phyloP scores from a whole-genome alignment of 768 basidiomycete species.

The Kwoniella bestiolae region DNA sequence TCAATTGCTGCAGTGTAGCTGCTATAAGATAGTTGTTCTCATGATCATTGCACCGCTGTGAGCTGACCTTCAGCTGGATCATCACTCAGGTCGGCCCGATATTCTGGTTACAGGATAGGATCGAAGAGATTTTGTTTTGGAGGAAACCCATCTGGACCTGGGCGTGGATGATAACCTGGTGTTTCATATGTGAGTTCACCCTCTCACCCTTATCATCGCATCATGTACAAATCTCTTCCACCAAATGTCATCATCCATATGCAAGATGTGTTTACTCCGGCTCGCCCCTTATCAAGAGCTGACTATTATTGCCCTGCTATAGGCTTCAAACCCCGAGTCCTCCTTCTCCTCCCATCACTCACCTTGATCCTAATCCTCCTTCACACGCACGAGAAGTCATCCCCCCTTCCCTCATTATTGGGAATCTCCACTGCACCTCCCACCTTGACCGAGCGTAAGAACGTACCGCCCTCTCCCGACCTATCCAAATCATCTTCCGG shows the following conservation, averaged over 20 bases:
- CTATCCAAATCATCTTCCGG: constrained; percentile 55
- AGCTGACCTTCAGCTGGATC: no score
- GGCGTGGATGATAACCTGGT: constrained; percentile 76
- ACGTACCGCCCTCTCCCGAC: constrained; percentile 30
- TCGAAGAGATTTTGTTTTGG: constrained; percentile 86
- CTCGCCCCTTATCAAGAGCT: no score
- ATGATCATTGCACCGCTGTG: no score
- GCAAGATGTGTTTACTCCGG: no score
- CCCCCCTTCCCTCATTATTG: constrained; percentile 41
- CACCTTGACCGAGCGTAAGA: constrained; percentile 25
- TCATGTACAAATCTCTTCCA: no score
- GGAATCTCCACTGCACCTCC: constrained; percentile 25
- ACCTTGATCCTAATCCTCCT: constrained; percentile 70
- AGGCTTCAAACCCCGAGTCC: constrained; percentile 78
- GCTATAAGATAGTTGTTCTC: no score
- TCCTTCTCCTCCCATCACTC: constrained; percentile 72
- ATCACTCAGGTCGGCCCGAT: constrained; percentile 65
- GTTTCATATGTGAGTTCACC: constrained; percentile 73
- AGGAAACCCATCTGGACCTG: constrained; percentile 72
- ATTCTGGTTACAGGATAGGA: constrained; percentile 86
- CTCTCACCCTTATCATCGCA: no score
- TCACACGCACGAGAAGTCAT: constrained; percentile 64
- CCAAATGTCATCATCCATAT: no score
- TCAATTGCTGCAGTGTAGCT: no score
- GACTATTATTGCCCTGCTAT: constrained; percentile 4